Evolutionary conservation across 2,329 filamentous ascomycete genomes (phyloP), one percentile per base, ranked within the genome.

Genomic region (Grosmannia serpens): DNA sequence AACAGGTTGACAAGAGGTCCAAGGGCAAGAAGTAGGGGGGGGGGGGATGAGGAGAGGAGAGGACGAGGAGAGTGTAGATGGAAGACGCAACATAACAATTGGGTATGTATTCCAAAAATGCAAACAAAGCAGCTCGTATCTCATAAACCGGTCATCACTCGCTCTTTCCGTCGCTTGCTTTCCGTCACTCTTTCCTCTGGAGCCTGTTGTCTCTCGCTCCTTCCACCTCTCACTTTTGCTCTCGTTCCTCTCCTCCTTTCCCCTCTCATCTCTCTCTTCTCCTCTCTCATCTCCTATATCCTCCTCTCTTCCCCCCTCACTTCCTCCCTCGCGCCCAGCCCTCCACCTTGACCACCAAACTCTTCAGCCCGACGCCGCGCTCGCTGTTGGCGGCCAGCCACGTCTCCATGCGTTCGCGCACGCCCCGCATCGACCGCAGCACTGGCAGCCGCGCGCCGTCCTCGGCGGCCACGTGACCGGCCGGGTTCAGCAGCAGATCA

Each of bases 341-440:
- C 73, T 87, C 84, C 17, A 87, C 72, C 68, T 84, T 87, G 60
- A 78, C 78, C 64, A 95, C 77, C 41, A 85, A 73, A 27, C 77
- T 83, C 71, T 89, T 87, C 67, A 96, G 76, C 53, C 89, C 72
- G 67, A 88, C 74, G 0, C 91, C 91, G 67, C 85, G 87, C 75
- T 96, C 91, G 63, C 87, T 88, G 70, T 95, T 94, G 11, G 70
- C 78, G 72, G 87, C 85, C 58, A 97, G 74, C 87, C 89, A 95
- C 2, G 59, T 67, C 75, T 96, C 91, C 91, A 97, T 96, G 67
- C 77, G 78, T 74, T 88, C 84, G 62, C 92, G 79, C 15, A 88
- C 76, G 31, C 68, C 70, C 65, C 77, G 81, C 83, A 96, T 83
- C 1, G 86, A 82, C 67, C 77, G 83, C 59, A 88, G 70, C 5